Percentiles rank a stretch among this genome's conserved stretches.
Evolutionary conservation across 2,329 filamentous ascomycete species (phyloP).

Genomic region (Colletotrichum musae): DNA sequence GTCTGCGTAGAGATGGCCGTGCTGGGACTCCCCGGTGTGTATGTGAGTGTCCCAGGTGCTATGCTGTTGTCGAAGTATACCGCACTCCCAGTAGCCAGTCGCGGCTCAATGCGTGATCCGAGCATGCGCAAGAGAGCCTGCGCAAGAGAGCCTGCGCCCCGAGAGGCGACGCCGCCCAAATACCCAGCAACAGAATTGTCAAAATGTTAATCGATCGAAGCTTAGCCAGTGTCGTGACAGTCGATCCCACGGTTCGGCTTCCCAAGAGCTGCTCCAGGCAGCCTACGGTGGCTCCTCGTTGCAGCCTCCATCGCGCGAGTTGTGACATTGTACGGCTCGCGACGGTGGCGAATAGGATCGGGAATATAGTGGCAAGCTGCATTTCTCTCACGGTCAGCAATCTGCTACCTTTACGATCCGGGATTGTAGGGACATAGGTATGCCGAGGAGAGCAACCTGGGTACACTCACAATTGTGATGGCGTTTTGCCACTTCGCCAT

Average conservation of each 20-base stretch:
- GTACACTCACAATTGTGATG: no score
- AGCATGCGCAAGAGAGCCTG: no score
- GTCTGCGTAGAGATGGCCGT: no score
- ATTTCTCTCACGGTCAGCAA: no score
- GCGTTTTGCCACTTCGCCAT: no score
- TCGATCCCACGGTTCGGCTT: slow-evolving; percentile 45
- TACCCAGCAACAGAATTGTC: slow-evolving; percentile 43
- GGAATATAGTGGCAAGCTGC: slow-evolving; percentile 45
- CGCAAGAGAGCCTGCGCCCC: slow-evolving; percentile 45
- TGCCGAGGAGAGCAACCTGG: no score
- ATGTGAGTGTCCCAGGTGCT: no score
- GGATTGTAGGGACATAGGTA: no score
- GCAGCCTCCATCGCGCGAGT: slow-evolving; percentile 46
- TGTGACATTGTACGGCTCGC: slow-evolving; percentile 46
- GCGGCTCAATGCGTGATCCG: no score
- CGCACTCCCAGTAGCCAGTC: slow-evolving; percentile 40
- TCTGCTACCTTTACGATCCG: no score
- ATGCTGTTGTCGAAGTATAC: no score
- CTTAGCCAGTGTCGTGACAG: slow-evolving; percentile 44
- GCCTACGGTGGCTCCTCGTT: slow-evolving; percentile 46
- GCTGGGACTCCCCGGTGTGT: no score
- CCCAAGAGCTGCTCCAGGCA: slow-evolving; percentile 48
- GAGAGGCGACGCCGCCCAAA: slow-evolving; percentile 49
- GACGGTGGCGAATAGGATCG: slow-evolving; percentile 48
- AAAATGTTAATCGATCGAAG: slow-evolving; percentile 47